A percentile compares a stretch with the other conserved stretches of the same genome.
Conservation (phyloP, 2,329 filamentous ascomycete genomes). For the Colletotrichum sp. region DNA sequence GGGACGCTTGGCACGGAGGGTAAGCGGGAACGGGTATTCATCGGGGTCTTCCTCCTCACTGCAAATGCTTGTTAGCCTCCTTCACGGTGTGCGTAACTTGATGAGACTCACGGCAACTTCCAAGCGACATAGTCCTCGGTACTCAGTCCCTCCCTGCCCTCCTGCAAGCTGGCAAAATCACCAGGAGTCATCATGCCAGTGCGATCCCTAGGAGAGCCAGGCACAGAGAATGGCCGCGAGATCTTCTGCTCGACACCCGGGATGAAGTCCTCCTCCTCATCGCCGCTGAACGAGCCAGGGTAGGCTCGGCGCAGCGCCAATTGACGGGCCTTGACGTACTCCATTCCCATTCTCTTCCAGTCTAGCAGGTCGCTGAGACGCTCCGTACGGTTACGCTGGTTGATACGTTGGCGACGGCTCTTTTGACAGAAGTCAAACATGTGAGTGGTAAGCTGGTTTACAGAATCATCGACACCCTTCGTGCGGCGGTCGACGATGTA, state of each 20-base stretch:
- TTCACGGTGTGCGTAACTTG: background rate
- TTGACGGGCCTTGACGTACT: conserved; percentile 97
- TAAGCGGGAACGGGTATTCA: conserved; percentile 67
- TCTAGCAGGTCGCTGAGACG: conserved; percentile 92
- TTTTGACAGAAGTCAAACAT: conserved; percentile 97
- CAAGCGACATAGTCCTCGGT: conserved; percentile 98
- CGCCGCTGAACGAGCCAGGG: conserved; percentile 80
- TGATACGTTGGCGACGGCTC: conserved; percentile 95
- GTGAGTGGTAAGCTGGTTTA: conserved; percentile 89
- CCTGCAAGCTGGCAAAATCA: conserved; percentile 95
- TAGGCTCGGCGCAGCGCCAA: conserved; percentile 91
- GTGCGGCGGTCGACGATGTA: conserved; percentile 96
- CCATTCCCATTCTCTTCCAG: conserved; percentile 99
- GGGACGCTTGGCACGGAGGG: conserved; percentile 58
- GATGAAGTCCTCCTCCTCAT: conserved; percentile 89
- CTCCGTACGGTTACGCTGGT: conserved; percentile 97
- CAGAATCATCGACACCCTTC: conserved; percentile 96
- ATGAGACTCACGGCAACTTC: conserved; percentile 87
- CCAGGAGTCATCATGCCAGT: conserved; percentile 99
- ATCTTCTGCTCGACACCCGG: conserved; percentile 95
- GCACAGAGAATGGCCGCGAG: conserved; percentile 89
- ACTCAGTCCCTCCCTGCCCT: conserved; percentile 88
- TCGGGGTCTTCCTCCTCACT: conserved; percentile 94
- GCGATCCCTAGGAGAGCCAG: conserved; percentile 88
- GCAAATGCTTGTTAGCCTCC: conserved; percentile 33